Conservation (phyloP, 257 asterid genomes). For the Fraxinus quadrangulata region DNA sequence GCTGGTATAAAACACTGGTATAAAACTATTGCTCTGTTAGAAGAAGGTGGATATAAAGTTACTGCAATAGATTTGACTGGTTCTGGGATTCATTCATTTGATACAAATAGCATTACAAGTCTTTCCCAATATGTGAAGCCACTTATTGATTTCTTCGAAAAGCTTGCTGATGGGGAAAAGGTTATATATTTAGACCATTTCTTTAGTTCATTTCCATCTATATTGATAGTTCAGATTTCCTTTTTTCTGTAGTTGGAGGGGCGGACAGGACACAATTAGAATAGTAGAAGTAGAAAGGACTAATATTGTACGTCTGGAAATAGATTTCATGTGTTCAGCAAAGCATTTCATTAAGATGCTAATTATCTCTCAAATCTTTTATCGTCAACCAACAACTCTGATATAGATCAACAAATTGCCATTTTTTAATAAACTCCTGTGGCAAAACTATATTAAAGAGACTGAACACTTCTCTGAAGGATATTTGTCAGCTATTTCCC, state of each 20-base stretch:
- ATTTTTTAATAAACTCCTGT: background rate
- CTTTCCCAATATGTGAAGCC: conserved; percentile 89
- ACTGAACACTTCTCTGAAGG: background rate
- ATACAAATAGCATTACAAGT: conserved; percentile 74
- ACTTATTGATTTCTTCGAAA: conserved; percentile 64
- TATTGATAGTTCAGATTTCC: background rate
- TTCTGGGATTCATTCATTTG: conserved; percentile 89
- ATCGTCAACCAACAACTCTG: background rate
- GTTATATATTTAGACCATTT: conserved; percentile 42
- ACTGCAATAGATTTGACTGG: conserved; percentile 95
- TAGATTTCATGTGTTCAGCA: background rate
- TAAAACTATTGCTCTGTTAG: conserved; percentile 87
- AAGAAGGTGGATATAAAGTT: conserved; percentile 84
- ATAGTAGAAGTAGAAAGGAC: background rate
- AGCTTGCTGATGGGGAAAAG: conserved; percentile 79
- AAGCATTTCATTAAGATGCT: background rate
- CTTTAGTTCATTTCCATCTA: background rate
- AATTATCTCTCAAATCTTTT: background rate
- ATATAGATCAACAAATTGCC: background rate
- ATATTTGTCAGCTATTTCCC: background rate
- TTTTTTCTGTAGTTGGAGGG: background rate
- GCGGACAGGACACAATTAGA: background rate
- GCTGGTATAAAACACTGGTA: conserved; percentile 99
- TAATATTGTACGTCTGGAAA: background rate
- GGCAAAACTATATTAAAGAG: background rate